Conservation (phyloP, 2,329 filamentous ascomycete species). For the Sclerotinia trifoliorum region DNA sequence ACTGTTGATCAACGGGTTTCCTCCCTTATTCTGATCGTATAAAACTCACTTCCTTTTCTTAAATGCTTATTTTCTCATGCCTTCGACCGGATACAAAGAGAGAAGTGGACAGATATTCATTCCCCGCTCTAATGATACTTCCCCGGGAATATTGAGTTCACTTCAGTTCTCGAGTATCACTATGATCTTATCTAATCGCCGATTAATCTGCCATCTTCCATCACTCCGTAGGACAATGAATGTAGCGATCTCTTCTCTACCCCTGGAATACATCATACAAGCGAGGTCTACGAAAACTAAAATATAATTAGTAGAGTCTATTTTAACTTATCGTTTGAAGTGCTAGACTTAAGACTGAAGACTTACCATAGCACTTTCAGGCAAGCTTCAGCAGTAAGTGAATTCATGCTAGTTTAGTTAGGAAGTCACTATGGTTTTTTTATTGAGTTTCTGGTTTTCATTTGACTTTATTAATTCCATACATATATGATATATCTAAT, state of each 20-base stretch:
- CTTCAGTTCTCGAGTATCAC: neutral
- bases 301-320: neutral
- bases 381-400: neutral
- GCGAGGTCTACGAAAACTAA: neutral
- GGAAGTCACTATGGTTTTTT: no score
- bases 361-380: neutral
- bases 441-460: no score
- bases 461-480: no score
- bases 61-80: neutral
- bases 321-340: neutral
- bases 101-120: neutral
- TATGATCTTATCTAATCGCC: constrained; percentile 15
- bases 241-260: neutral
- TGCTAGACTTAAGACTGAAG: neutral
- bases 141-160: neutral
- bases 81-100: no score
- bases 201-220: neutral
- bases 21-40: neutral
- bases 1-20: neutral
- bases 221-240: neutral
- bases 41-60: neutral
- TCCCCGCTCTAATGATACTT: neutral
- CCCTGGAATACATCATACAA: neutral
- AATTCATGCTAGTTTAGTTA: no score
- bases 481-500: no score